Evolutionary conservation across 2,329 filamentous ascomycete genomes (phyloP).

Genomic region (Aspergillus sp.): DNA sequence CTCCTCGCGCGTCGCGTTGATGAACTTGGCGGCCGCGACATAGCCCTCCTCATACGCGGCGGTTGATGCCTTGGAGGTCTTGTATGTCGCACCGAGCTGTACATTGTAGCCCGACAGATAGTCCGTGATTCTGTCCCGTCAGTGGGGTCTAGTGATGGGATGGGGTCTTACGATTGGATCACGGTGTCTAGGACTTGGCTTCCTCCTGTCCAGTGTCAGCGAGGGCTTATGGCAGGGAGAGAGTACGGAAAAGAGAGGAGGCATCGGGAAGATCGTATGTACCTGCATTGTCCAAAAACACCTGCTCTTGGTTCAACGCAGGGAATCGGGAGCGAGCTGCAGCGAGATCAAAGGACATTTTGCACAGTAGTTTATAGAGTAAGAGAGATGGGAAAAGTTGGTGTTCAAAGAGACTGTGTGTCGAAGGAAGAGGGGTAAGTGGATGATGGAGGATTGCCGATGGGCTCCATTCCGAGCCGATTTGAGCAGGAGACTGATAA

Average conservation of each 20-base stretch:
- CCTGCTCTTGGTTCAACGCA: slow-evolving; percentile 63
- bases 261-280: too few species aligned
- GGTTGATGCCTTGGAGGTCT: slow-evolving; percentile 59
- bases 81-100: slow-evolving; percentile 72
- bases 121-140: slow-evolving; percentile 53
- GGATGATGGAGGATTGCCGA: too few species aligned
- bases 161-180: slow-evolving; percentile 58
- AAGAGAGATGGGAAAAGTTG: neutral
- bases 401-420: neutral
- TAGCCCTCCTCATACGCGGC: slow-evolving; percentile 60
- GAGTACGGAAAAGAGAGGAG: too few species aligned
- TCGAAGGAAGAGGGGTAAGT: neutral
- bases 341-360: slow-evolving; percentile 51
- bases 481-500: too few species aligned
- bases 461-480: too few species aligned
- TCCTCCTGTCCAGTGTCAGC: slow-evolving; percentile 50
- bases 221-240: neutral
- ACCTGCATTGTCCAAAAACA: slow-evolving; percentile 71
- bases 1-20: slow-evolving; percentile 66
- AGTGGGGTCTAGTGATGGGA: neutral
- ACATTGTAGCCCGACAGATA: slow-evolving; percentile 71
- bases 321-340: slow-evolving; percentile 64
- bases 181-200: slow-evolving; percentile 68
- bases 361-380: slow-evolving; percentile 12
- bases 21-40: slow-evolving; percentile 65